phyloP scores from a whole-genome alignment of 805 yeast genomes.

The Candida lessepsii region DNA sequence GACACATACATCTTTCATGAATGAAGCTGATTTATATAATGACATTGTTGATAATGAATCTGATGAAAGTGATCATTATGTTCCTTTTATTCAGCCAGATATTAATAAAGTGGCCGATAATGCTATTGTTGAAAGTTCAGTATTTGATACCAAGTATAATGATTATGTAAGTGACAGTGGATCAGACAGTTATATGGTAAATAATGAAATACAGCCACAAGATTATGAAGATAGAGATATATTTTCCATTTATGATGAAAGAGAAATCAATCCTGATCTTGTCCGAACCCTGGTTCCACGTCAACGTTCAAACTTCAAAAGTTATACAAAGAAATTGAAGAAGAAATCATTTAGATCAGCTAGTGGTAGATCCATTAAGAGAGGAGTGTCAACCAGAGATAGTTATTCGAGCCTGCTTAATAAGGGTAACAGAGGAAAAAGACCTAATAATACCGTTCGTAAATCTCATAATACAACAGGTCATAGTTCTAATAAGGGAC shows the following conservation, averaged over 20 bases:
- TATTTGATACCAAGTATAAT: slow-evolving; percentile 12
- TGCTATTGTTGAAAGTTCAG: slow-evolving; percentile 8
- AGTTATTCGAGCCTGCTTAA: too few species aligned
- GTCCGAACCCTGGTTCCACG: neutral
- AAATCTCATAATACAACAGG: too few species aligned
- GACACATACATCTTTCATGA: slow-evolving; percentile 1
- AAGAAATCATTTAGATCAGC: neutral
- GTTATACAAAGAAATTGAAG: neutral
- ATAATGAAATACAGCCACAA: too few species aligned
- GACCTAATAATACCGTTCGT: too few species aligned
- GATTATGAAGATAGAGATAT: neutral
- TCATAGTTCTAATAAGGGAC: too few species aligned
- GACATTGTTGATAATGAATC: slow-evolving; percentile 10
- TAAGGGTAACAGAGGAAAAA: too few species aligned
- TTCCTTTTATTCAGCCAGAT: slow-evolving; percentile 2
- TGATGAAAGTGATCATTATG: slow-evolving; percentile 5
- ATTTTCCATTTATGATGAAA: slow-evolving; percentile 1
- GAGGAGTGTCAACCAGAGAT: too few species aligned
- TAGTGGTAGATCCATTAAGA: too few species aligned
- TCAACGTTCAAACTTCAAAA: neutral
- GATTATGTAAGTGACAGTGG: slow-evolving; percentile 11
- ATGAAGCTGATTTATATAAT: slow-evolving; percentile 13
- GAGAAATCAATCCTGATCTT: slow-evolving; percentile 3
- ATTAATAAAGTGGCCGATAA: neutral
- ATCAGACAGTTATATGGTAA: slow-evolving; percentile 7